phyloP scores from a whole-genome alignment of 345 rosid species.

The Syzygium oleosum region DNA sequence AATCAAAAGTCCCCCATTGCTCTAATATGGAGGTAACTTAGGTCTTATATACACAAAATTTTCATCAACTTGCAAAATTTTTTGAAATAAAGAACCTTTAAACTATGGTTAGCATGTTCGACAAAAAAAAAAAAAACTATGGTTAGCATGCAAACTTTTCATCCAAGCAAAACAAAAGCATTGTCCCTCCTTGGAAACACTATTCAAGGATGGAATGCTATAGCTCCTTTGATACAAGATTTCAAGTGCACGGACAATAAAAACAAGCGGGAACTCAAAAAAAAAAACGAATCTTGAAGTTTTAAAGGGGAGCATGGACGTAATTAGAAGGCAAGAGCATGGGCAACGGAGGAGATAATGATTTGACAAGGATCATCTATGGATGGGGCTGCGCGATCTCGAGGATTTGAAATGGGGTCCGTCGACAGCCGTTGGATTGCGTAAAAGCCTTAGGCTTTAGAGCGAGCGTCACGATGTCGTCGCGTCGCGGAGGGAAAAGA shows the following conservation, averaged over 20 bases:
- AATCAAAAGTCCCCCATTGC: background rate
- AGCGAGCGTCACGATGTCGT: slow-evolving; percentile 7
- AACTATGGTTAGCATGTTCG: background rate
- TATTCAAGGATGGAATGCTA: background rate
- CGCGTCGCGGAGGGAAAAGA: background rate
- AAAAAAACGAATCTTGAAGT: background rate
- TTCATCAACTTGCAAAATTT: background rate
- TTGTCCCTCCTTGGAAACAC: background rate
- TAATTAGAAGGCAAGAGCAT: background rate
- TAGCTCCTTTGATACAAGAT: background rate
- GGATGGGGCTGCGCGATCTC: background rate
- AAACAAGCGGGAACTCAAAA: background rate
- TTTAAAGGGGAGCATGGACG: background rate
- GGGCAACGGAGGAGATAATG: background rate
- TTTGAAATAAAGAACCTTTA: background rate
- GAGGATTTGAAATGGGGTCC: background rate
- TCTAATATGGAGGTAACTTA: background rate
- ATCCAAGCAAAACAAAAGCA: background rate
- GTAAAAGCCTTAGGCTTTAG: background rate
- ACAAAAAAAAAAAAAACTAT: background rate
- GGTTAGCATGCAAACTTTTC: background rate
- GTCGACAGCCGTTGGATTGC: slow-evolving; percentile 1
- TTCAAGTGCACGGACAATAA: background rate
- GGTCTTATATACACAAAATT: background rate
- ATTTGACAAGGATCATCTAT: background rate